Percentiles rank a stretch among this genome's conserved stretches.
Evolutionary conservation across 768 basidiomycete genomes (phyloP).

Genomic region (Termitomyces titanicus): DNA sequence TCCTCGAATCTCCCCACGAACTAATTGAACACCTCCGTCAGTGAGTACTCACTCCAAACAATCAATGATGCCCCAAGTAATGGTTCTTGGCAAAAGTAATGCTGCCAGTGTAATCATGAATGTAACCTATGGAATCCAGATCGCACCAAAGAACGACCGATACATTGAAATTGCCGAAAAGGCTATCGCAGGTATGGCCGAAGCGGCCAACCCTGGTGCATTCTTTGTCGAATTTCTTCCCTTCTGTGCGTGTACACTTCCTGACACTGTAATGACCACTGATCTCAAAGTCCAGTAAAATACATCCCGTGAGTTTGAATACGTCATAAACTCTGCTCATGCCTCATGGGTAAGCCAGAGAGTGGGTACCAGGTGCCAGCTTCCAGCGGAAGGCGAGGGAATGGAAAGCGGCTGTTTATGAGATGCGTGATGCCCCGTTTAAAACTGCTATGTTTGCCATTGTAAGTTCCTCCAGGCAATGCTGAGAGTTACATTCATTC

Average conservation of each 20-base stretch:
- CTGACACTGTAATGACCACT: not conserved
- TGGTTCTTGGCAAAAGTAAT: slow-evolving; percentile 29
- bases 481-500: not conserved
- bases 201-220: slow-evolving; percentile 48
- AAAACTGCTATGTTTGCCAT: slow-evolving; percentile 31
- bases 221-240: slow-evolving; percentile 51
- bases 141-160: slow-evolving; percentile 37
- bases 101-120: slow-evolving; percentile 52
- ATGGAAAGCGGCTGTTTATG: slow-evolving; percentile 43
- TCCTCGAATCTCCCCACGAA: slow-evolving; percentile 39
- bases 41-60: slow-evolving; percentile 25
- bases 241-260: slow-evolving; percentile 21
- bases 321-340: not conserved
- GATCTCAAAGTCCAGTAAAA: slow-evolving; percentile 34
- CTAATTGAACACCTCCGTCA: slow-evolving; percentile 47
- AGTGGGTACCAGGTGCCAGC: slow-evolving; percentile 48
- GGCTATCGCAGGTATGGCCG: slow-evolving; percentile 46
- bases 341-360: slow-evolving; percentile 19
- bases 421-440: slow-evolving; percentile 46
- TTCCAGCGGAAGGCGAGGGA: slow-evolving; percentile 48
- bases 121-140: slow-evolving; percentile 47
- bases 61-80: not conserved
- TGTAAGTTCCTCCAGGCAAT: slow-evolving; percentile 22
- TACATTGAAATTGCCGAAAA: slow-evolving; percentile 52
- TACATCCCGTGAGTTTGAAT: slow-evolving; percentile 38